These are phyloP conservation scores for Penicillium sp. DNA, from an alignment of 2,329 filamentous ascomycete genomes.

Conservation along the genomic window DNA sequence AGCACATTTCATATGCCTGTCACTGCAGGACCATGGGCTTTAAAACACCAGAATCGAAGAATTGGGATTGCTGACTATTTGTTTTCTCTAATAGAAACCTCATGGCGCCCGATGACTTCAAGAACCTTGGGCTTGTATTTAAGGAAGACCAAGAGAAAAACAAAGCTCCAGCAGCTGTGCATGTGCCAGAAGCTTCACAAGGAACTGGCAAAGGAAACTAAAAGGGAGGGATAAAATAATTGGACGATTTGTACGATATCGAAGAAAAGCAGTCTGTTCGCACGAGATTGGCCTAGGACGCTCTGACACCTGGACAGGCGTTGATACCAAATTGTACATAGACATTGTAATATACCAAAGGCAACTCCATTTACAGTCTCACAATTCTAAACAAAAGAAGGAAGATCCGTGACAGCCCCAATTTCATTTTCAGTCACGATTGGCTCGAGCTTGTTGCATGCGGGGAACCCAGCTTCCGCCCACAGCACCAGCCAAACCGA, in stretches of 20 bases:
- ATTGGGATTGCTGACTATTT: neutral
- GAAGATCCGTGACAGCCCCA: neutral
- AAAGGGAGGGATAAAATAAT: neutral
- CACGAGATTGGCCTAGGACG: neutral
- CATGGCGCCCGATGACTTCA: constrained; percentile 94
- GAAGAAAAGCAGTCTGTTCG: constrained; percentile 9
- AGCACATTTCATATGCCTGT: neutral
- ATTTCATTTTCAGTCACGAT: neutral
- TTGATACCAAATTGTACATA: constrained; percentile 20
- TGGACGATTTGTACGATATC: constrained; percentile 19
- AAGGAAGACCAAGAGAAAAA: constrained; percentile 38
- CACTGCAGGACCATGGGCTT: neutral
- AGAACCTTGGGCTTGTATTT: constrained; percentile 79
- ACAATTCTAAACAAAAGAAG: neutral
- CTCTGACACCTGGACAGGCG: constrained; percentile 2
- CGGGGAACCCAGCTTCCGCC: constrained; percentile 14
- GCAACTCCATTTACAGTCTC: neutral
- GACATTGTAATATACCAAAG: constrained; percentile 12
- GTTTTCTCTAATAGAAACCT: constrained; percentile 64
- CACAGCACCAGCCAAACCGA: neutral
- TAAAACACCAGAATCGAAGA: neutral
- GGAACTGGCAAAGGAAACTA: constrained; percentile 10
- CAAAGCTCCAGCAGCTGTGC: constrained; percentile 1
- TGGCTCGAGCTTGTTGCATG: constrained; percentile 12
- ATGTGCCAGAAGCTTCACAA: neutral